Conservation (phyloP, 352 stramenopile genomes). For the Globisporangium heterothallicum region DNA sequence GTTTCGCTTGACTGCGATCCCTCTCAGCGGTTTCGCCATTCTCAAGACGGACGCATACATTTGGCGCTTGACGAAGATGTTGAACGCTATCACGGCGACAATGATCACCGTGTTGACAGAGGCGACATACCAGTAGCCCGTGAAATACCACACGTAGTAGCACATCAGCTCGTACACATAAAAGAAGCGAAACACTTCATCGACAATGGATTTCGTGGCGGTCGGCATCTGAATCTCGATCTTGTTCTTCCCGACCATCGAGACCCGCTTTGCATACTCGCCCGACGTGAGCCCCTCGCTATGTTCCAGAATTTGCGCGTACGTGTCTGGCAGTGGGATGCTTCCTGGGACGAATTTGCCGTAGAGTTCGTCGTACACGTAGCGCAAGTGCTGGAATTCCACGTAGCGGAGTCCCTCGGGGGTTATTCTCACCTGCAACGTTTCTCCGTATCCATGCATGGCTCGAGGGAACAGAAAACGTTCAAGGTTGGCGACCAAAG, state of each 20-base stretch:
- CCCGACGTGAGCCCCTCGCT: conserved; percentile 8
- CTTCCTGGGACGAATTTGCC: conserved; percentile 13
- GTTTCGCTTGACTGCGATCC: conserved; percentile 42
- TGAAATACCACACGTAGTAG: conserved; percentile 61
- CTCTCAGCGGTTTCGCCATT: conserved; percentile 40
- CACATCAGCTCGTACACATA: conserved; percentile 26
- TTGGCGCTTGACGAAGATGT: conserved; percentile 43
- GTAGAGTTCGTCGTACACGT: conserved; percentile 21
- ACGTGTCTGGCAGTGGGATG: conserved; percentile 11
- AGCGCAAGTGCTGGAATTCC: conserved; percentile 20
- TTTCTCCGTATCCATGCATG: conserved; percentile 10
- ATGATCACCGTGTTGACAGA: conserved; percentile 32
- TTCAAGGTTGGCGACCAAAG: conserved; percentile 4
- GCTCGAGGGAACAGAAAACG: conserved; percentile 10
- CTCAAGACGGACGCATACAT: conserved; percentile 36
- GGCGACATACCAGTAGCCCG: conserved; percentile 28
- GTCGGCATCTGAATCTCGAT: conserved; percentile 18
- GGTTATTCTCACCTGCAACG: conserved; percentile 11
- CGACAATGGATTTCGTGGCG: conserved; percentile 6
- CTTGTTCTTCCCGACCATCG: conserved; percentile 15
- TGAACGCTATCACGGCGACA: conserved; percentile 29
- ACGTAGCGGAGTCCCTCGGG: conserved; percentile 13
- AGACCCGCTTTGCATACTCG: conserved; percentile 9
- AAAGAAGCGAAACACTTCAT: conserved; percentile 17
- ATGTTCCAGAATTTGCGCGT: conserved; percentile 12